Evolutionary conservation across 179 eudicot species (phyloP).

Genomic region (Patellifolia procumbens): DNA sequence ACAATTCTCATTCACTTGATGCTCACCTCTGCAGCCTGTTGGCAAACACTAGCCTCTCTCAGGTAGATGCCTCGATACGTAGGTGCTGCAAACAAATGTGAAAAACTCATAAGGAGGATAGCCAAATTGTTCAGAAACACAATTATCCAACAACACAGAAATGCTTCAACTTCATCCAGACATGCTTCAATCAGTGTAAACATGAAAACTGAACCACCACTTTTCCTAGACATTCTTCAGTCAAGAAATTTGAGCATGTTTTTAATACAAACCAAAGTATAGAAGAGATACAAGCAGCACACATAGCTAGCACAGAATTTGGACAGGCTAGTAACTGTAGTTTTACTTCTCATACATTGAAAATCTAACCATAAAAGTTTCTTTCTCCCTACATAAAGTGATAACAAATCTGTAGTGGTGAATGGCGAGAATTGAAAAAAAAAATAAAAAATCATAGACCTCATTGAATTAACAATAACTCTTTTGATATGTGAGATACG

Average conservation of each 20-base stretch:
- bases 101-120: not conserved
- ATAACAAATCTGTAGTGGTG: not conserved
- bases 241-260: not conserved
- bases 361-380: not conserved
- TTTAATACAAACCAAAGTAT: not conserved
- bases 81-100: constrained; percentile 31
- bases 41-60: constrained; percentile 33
- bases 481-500: not conserved
- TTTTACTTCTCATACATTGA: not conserved
- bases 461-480: not conserved
- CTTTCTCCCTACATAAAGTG: not conserved
- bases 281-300: not conserved
- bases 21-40: constrained; percentile 36
- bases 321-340: not conserved
- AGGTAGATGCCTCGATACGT: constrained; percentile 35
- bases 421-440: no score
- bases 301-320: not conserved
- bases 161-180: not conserved
- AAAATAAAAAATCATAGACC: not conserved
- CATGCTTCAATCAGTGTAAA: not conserved
- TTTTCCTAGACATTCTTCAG: not conserved
- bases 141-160: not conserved
- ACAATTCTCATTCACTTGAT: not conserved
- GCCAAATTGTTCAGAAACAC: no score
- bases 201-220: not conserved